Conservation (phyloP, 345 rosid genomes). For the Bretschneidera sinensis region DNA sequence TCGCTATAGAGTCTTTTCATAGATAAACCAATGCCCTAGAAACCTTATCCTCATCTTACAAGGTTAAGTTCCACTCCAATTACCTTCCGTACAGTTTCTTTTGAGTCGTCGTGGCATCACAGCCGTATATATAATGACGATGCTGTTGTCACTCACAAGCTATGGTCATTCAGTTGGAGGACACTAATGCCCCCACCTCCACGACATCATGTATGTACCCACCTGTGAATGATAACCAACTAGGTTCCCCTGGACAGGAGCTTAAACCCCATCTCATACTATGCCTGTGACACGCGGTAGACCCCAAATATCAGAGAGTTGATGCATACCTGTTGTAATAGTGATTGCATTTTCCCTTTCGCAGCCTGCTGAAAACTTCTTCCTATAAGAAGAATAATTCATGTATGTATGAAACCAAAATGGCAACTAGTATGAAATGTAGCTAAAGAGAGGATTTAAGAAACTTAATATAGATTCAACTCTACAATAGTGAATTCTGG, state of each 20-base stretch:
- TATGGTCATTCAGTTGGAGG: constrained; percentile 18
- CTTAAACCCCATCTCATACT: constrained; percentile 3
- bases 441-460: constrained; percentile 11
- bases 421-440: constrained; percentile 3
- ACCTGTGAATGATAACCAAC: constrained; percentile 16
- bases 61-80: constrained; percentile 10
- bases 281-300: constrained; percentile 30
- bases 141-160: constrained; percentile 21
- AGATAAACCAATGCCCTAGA: constrained; percentile 9
- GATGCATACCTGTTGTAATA: constrained; percentile 8
- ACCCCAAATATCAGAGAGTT: constrained; percentile 20
- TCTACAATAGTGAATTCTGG: neutral
- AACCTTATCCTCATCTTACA: constrained; percentile 23
- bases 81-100: neutral
- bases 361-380: constrained; percentile 22
- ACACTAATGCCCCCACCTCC: constrained; percentile 30
- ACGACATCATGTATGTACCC: constrained; percentile 22
- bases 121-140: constrained; percentile 2
- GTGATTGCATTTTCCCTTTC: constrained; percentile 14
- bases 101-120: neutral
- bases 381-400: constrained; percentile 20
- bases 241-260: constrained; percentile 3
- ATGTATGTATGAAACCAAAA: constrained; percentile 18
- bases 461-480: constrained; percentile 1
- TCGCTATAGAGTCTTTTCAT: constrained; percentile 12